Evolutionary conservation across 2,329 filamentous ascomycete species (phyloP), one percentile per base, ranked within the genome.

Genomic region (Camillea tinctor): DNA sequence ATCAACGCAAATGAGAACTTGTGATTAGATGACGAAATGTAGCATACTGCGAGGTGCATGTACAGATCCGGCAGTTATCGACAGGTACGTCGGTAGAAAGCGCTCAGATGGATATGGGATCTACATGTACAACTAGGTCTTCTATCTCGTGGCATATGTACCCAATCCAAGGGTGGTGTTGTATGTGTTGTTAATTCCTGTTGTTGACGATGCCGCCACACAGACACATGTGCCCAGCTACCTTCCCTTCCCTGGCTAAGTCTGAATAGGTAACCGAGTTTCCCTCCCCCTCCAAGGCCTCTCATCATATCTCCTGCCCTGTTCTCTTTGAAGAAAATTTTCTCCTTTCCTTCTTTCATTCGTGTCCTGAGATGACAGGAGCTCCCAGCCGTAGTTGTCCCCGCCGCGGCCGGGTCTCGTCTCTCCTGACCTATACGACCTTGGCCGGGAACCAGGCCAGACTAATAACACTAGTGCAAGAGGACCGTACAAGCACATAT

Each of bases 401-500:
- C 36, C 36, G 36, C 36, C 17, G 36, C 15, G 36, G 36, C 36
- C 17, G 36, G 36, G 36, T n/a, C 36, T 44, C 6, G 36, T n/a
- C 36, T 44, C 36, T n/a, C 17, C 36, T 44, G 36, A n/a, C 36
- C 36, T 44, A 44, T 44, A 44, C 36, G 36, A n/a, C 36, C 36
- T 44, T 17, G 36, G 36, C 36, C 36, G 36, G 36, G 36, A 44
- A 44, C 36, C 36, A 44, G 36, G 36, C 36, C 36, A 44, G 36
- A 44, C 36, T 44, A 44, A 44, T 44, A 44, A 44, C 13, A 44
- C 36, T 44, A 55, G 54, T 40, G 54, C 24, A 21, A 48, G 11
- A 55, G 40, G 9, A 55, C 54, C 15, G 40, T 20, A 19, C 54
- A 48, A 23, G 54, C 36, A 26, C 53, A 55, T 36, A 55, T 55